Percentiles rank a stretch among this genome's conserved stretches.
Conservation (phyloP, 2,329 filamentous ascomycete species). For the Apiospora phragmitis region DNA sequence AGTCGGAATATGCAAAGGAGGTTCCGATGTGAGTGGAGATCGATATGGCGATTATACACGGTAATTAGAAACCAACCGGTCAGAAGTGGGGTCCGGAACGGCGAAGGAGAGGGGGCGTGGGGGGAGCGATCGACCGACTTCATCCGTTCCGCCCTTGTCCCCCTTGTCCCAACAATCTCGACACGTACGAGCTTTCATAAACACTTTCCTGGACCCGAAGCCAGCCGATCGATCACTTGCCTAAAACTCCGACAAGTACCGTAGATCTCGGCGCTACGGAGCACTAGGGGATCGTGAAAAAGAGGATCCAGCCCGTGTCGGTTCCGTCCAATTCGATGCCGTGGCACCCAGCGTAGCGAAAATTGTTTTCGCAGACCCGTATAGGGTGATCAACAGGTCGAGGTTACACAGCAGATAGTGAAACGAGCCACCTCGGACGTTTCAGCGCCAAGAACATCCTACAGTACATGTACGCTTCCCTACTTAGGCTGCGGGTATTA, state of each 20-base stretch:
- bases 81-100: conserved; percentile 6
- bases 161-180: neutral
- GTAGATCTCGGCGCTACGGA: neutral
- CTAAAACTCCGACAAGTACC: neutral
- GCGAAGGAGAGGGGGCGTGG: conserved; percentile 4
- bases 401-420: neutral
- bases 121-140: neutral
- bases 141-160: neutral
- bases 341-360: neutral
- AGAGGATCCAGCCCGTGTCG: neutral
- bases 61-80: conserved; percentile 1
- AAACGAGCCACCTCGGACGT: neutral
- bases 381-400: neutral
- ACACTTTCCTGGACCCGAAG: neutral
- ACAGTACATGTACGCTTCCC: neutral
- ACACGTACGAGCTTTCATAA: neutral
- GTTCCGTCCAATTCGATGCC: neutral
- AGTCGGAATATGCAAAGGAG: neutral
- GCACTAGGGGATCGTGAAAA: too few relatives aligned
- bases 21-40: neutral
- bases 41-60: neutral
- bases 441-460: neutral
- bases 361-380: neutral
- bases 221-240: neutral
- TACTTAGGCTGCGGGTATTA: neutral